phyloP scores from a whole-genome alignment of 139 green algal species.

The Nannochloris sp. region DNA sequence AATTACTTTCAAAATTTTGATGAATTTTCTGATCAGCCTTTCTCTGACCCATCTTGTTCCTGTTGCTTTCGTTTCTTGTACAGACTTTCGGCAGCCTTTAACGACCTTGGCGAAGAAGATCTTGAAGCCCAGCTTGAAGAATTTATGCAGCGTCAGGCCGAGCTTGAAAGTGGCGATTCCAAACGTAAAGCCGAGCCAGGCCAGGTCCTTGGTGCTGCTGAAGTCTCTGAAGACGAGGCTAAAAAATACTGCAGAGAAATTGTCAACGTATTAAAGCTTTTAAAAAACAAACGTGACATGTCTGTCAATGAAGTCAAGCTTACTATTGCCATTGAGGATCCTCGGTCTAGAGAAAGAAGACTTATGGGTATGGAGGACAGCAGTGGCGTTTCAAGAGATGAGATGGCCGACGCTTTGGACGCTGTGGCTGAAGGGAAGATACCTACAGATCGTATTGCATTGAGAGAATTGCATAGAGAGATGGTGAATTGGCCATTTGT shows the following conservation, averaged over 20 bases:
- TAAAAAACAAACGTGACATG: constrained; percentile 78
- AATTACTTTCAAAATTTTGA: no score
- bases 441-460: constrained; percentile 75
- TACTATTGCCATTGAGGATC: constrained; percentile 78
- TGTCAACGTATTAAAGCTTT: constrained; percentile 45
- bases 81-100: no score
- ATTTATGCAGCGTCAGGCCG: constrained; percentile 79
- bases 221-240: constrained; percentile 52
- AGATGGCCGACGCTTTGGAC: constrained; percentile 74
- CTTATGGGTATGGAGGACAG: constrained; percentile 64
- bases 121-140: constrained; percentile 67
- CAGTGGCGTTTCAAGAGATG: constrained; percentile 70
- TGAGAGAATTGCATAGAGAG: constrained; percentile 72
- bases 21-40: no score
- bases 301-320: constrained; percentile 69
- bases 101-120: constrained; percentile 45
- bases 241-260: constrained; percentile 65
- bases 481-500: constrained; percentile 66
- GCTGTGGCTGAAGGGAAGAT: constrained; percentile 71
- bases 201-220: constrained; percentile 38
- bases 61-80: no score
- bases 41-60: no score
- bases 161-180: constrained; percentile 58
- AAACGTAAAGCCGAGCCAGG: constrained; percentile 10
- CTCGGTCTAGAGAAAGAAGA: constrained; percentile 38